phyloP scores from a whole-genome alignment of 768 basidiomycete species.

The Solioccasus polychromus region DNA sequence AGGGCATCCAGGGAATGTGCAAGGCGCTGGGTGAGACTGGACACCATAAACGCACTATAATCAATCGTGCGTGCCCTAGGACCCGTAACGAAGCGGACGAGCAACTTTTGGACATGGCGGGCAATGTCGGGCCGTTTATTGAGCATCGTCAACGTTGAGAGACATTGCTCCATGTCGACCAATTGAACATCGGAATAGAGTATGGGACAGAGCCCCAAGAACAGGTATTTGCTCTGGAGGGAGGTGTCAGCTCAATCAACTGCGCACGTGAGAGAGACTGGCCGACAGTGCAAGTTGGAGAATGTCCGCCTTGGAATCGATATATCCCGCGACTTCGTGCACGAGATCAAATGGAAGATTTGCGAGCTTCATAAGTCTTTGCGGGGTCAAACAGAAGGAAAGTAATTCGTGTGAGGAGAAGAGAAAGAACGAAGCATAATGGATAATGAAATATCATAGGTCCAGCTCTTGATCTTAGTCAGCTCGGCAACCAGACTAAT shows the following conservation, averaged over 20 bases:
- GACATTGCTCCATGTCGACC: conserved; percentile 55
- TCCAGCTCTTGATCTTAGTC: neutral
- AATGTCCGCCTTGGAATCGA: conserved; percentile 52
- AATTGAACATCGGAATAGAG: conserved; percentile 62
- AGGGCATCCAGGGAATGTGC: conserved; percentile 63
- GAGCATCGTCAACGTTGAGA: conserved; percentile 66
- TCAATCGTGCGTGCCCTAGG: conserved; percentile 23
- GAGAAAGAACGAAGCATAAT: too few species aligned
- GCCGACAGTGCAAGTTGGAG: conserved; percentile 60
- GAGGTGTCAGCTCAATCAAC: conserved; percentile 4
- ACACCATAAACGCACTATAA: conserved; percentile 35
- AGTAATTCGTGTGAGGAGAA: neutral
- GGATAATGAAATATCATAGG: neutral
- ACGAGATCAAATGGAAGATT: conserved; percentile 57
- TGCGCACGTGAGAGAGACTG: conserved; percentile 28
- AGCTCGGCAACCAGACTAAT: neutral
- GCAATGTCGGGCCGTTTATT: conserved; percentile 50
- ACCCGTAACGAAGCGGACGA: conserved; percentile 38
- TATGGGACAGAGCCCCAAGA: conserved; percentile 48
- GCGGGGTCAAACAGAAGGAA: neutral
- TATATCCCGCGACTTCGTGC: conserved; percentile 57
- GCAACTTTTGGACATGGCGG: conserved; percentile 62
- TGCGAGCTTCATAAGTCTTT: conserved; percentile 16
- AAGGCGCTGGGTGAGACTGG: conserved; percentile 48
- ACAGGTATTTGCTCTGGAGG: conserved; percentile 52